phyloP scores from a whole-genome alignment of 2,329 filamentous ascomycete species.

The Periconia sp. region DNA sequence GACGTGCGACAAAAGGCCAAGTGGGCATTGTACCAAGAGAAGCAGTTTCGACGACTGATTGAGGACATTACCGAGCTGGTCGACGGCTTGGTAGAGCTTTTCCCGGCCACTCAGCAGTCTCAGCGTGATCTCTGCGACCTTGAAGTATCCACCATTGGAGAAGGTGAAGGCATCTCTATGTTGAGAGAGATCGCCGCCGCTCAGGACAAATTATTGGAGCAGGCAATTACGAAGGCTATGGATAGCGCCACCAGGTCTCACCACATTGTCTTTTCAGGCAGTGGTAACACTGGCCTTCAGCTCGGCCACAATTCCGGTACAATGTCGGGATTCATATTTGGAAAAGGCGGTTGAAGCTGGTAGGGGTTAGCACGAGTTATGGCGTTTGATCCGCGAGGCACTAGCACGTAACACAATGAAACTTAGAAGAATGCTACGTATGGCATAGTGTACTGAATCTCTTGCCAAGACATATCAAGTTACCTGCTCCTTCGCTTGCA shows the following conservation, averaged over 20 bases:
- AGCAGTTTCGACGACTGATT: conserved; percentile 33
- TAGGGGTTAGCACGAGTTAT: no score
- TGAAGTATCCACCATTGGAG: conserved; percentile 2
- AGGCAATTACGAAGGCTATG: conserved; percentile 11
- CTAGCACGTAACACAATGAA: no score
- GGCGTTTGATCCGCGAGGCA: no score
- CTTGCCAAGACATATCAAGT: no score
- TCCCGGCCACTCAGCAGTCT: conserved; percentile 25
- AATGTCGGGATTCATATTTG: conserved; percentile 15
- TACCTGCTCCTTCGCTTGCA: no score
- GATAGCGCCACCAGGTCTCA: conserved; percentile 5
- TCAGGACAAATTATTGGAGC: conserved; percentile 13
- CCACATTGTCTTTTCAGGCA: conserved; percentile 12
- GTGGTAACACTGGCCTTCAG: conserved; percentile 10
- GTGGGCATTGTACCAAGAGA: conserved; percentile 38
- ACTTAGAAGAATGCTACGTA: no score
- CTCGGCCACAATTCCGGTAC: conserved; percentile 14
- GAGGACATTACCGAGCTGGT: conserved; percentile 37
- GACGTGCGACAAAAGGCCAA: conserved; percentile 27
- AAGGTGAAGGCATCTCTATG: conserved; percentile 7
- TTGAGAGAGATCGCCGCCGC: conserved; percentile 15
- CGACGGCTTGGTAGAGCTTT: conserved; percentile 30
- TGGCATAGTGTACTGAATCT: no score
- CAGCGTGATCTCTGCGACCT: conserved; percentile 1
- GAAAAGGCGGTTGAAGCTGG: conserved; percentile 8